Percentiles rank a stretch among this genome's conserved stretches.
These are phyloP conservation scores for Hypoxylon sp. DNA, from an alignment of 2,329 filamentous ascomycete genomes.

Conservation along the genomic window DNA sequence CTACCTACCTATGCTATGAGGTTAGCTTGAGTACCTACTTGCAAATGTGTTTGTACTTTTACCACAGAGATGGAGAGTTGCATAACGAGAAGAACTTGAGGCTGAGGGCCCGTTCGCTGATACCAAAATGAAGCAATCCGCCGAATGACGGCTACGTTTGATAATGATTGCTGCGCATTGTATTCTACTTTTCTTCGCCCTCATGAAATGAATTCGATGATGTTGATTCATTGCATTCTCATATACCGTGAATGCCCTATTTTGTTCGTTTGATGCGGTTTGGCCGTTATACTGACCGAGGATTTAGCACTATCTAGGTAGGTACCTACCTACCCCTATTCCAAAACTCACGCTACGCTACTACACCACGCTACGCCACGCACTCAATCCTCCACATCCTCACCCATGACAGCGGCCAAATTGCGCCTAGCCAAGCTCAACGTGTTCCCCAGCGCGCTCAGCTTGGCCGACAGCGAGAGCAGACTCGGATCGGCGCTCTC, in stretches of 20 bases:
- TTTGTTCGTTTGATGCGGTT: too few relatives aligned
- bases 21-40: not conserved
- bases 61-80: constrained; percentile 13
- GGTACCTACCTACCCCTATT: too few relatives aligned
- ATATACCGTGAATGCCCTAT: too few relatives aligned
- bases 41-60: constrained; percentile 23
- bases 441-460: constrained; percentile 78
- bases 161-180: not conserved
- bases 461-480: constrained; percentile 83
- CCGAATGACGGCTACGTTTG: not conserved
- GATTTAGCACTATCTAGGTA: too few relatives aligned
- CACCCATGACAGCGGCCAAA: constrained; percentile 80
- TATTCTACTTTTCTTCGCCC: not conserved
- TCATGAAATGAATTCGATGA: not conserved
- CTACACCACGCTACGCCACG: too few relatives aligned
- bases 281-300: too few relatives aligned
- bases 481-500: constrained; percentile 90
- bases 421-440: constrained; percentile 75
- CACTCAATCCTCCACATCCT: constrained; percentile 51
- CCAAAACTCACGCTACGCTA: too few relatives aligned
- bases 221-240: constrained; percentile 9
- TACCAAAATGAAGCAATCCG: constrained; percentile 24
- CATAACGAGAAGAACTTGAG: constrained; percentile 1
- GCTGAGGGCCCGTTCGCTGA: constrained; percentile 7
- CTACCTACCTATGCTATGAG: constrained; percentile 3